phyloP scores from a whole-genome alignment of 2,329 filamentous ascomycete genomes.

The Aspergillus calidoustus region DNA sequence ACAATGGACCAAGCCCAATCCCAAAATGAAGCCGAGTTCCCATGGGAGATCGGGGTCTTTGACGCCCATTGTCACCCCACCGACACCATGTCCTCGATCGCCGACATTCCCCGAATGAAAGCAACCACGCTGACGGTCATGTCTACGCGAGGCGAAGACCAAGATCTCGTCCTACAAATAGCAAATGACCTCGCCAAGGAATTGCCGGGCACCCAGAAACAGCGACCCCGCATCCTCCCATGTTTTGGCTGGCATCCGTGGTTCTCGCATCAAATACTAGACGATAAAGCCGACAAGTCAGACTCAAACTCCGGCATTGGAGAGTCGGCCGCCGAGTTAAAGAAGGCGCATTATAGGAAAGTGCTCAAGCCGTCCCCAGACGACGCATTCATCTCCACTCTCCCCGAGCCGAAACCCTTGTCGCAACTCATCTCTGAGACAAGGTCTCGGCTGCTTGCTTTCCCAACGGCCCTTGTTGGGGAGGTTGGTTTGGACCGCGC shows the following conservation, averaged over 20 bases:
- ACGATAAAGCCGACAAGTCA: conserved; percentile 41
- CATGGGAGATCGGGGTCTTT: conserved; percentile 66
- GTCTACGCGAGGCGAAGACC: conserved; percentile 66
- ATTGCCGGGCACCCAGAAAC: conserved; percentile 26
- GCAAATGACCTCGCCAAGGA: conserved; percentile 47
- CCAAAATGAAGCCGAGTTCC: conserved; percentile 47
- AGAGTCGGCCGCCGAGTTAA: conserved; percentile 29
- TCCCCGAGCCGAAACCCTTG: conserved; percentile 61
- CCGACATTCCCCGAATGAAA: conserved; percentile 61
- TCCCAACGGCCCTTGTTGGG: conserved; percentile 62
- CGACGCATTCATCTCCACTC: conserved; percentile 53
- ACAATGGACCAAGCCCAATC: conserved; percentile 13
- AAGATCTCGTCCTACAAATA: conserved; percentile 59
- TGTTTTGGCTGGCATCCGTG: conserved; percentile 72
- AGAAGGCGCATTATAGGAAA: conserved; percentile 57
- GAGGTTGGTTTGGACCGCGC: conserved; percentile 67
- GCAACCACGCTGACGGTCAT: conserved; percentile 64
- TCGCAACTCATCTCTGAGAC: conserved; percentile 57
- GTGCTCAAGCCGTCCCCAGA: conserved; percentile 55
- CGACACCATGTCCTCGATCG: conserved; percentile 63
- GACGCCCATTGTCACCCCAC: conserved; percentile 72
- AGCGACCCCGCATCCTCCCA: conserved; percentile 54
- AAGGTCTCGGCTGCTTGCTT: conserved; percentile 50
- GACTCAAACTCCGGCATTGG: not conserved
- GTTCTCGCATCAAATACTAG: conserved; percentile 67